A percentile compares a stretch with the other conserved stretches of the same genome.
Evolutionary conservation across 2,329 filamentous ascomycete genomes (phyloP).

Genomic region (Neofusicoccum sp.): DNA sequence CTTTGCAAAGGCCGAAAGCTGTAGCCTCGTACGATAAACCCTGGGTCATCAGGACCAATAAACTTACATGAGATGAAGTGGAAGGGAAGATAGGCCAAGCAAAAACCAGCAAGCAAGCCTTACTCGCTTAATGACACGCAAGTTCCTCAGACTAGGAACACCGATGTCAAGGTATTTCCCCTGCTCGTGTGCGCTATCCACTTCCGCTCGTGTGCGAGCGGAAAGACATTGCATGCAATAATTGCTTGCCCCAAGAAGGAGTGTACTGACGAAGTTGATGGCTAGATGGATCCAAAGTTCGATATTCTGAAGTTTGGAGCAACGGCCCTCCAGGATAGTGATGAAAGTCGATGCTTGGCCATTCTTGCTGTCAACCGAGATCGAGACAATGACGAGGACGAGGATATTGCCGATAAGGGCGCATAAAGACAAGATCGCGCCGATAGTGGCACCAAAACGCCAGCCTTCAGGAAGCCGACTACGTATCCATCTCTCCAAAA

Average conservation of each 20-base stretch:
- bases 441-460: not conserved
- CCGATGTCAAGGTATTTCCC: conserved; percentile 47
- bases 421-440: not conserved
- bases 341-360: not conserved
- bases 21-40: not conserved
- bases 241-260: conserved; percentile 1
- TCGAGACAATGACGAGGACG: not conserved
- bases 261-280: conserved; percentile 14
- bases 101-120: not conserved
- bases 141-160: conserved; percentile 42
- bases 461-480: not conserved
- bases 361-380: not conserved
- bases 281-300: conserved; percentile 39
- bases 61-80: conserved; percentile 9
- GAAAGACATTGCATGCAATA: conserved; percentile 9
- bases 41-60: not conserved
- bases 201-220: conserved; percentile 1
- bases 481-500: too few relatives aligned
- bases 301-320: not conserved
- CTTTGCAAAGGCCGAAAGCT: too few relatives aligned
- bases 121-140: conserved; percentile 17
- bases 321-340: not conserved
- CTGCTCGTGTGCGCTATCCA: not conserved
- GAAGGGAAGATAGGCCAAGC: not conserved
- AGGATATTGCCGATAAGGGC: not conserved